Evolutionary conservation across 2,329 filamentous ascomycete species (phyloP), one percentile per base, ranked within the genome.

Genomic region (Botryotinia calthae): DNA sequence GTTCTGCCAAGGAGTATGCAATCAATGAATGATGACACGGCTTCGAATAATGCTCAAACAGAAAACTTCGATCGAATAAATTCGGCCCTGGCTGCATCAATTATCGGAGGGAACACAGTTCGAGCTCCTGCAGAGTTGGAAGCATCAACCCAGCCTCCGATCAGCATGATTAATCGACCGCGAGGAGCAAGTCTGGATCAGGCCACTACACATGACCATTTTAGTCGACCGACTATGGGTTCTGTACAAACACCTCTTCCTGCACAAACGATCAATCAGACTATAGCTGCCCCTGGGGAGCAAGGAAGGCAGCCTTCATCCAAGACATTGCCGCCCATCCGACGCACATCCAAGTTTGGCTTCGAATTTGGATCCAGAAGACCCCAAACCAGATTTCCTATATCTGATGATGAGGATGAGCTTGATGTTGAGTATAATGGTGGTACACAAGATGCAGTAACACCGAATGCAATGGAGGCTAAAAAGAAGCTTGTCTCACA

Each of bases 291-390:
- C 3, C 14, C 46, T 14, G 73, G 73, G 20, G 72, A 75, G 28
- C 72, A 73, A 44, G 73, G 73, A 54, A 66, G 71, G 31, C 65
- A 73, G 4, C 71, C 76, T 9, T 75, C 76, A 1, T 90, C 90
- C 75, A 71, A 73, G 58, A 48, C 67, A 22, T 80, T 91, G 54
- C 88, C 89, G 4, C 87, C 87, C 1, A 89, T 90, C 73, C 84
- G 87, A 63, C 84, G 87, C 46, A 85, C 84, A 22, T 90, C 88
- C 25, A 87, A 86, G 5, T 87, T 90, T 79, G 86, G 85, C 59
- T 77, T 84, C n/a, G 73, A 79, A 73, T 78, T 82, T 78, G 75
- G 78, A 72, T 73, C 80, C 70, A 74, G 79, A 74, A 70, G 78
- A 74, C 75, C 79, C 74, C 75, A 77, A 70, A 74, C 74, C 72